Percentiles rank a stretch among this genome's conserved stretches.
Evolutionary conservation across 768 basidiomycete genomes (phyloP).

Genomic region (Phylloporus sp.): DNA sequence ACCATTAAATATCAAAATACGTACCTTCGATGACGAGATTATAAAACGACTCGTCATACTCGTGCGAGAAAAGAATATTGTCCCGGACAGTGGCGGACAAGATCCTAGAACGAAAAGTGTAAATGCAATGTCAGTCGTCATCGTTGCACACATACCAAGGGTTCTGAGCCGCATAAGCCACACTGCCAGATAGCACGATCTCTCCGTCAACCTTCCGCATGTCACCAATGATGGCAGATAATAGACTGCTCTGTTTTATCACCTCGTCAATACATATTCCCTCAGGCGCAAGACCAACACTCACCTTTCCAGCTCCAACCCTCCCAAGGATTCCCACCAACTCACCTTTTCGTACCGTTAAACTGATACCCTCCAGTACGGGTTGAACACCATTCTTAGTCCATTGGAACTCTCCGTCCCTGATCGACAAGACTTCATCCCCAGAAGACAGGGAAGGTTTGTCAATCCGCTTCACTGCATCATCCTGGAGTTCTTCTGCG

Average conservation of each 20-base stretch:
- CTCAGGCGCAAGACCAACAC: no score
- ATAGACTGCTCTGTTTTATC: constrained; percentile 52
- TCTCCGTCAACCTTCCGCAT: constrained; percentile 74
- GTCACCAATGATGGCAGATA: constrained; percentile 81
- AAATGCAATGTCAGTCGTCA: neutral
- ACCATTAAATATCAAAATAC: neutral
- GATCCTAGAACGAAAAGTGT: constrained; percentile 45
- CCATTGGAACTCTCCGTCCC: constrained; percentile 81
- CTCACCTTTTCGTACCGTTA: constrained; percentile 76
- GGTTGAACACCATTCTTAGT: constrained; percentile 45
- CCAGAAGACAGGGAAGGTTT: constrained; percentile 40
- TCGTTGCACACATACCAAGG: constrained; percentile 61
- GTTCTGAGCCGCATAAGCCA: constrained; percentile 83
- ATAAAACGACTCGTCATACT: constrained; percentile 82
- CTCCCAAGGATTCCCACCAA: constrained; percentile 79
- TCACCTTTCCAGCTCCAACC: constrained; percentile 88
- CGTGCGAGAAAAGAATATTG: constrained; percentile 89
- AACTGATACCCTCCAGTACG: constrained; percentile 70
- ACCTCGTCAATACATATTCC: neutral
- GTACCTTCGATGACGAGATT: constrained; percentile 72
- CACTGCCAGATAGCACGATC: constrained; percentile 58
- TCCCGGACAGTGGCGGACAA: constrained; percentile 80
- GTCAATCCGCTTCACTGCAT: constrained; percentile 56
- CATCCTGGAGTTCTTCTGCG: constrained; percentile 74
- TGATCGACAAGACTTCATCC: constrained; percentile 66